Evolutionary conservation across 352 stramenopile species (phyloP), one percentile per base, ranked within the genome.

Genomic region (Phytophthora idaei): DNA sequence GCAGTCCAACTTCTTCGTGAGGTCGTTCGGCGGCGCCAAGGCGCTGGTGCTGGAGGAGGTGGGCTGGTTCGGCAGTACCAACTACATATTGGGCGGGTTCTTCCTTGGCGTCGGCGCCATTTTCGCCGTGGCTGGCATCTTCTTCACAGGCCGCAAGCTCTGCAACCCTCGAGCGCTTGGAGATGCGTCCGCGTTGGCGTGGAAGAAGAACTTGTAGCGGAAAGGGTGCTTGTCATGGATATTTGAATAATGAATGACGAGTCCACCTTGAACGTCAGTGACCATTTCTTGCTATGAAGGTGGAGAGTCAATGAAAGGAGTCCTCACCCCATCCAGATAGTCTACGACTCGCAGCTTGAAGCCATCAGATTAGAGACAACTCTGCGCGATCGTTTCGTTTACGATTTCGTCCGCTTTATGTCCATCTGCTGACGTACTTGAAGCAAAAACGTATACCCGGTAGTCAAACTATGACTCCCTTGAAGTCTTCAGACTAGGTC

Each of bases 1-100:
- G 49, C 86, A 92, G 64, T 94, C 86, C 46, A 92, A 92, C 56
- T 94, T 89, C 71, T 92, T 77, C 52, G 82, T 93, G 15, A 70
- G 81, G 6, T 89, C 78, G 2, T 90, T 93, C 48, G 71, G 32
- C 10, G 85, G 81, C 27, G 71, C 76, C 41, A 93, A 93, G 56
- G 73, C 85, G n/a, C 53, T 93, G 31, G 79, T 93, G 31, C 59
- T 93, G 29, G 77, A 75, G 39, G 80, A 90, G 31, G 48, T 90
- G 29, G 70, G 76, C 50, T 94, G 86, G 83, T 90, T 92, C 52
- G 83, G 86, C 41, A 89, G 74, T 41, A 55, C 74, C 41, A 94
- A 94, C 63, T 64, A 72, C 29, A 25, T 85, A 1, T 68, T 92
- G 1, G 83, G 79, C 3, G 68, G 53, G 8, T 83, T 87, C 36